Evolutionary conservation across 208 protist genomes (phyloP).

Genomic region (Wallacemonas sp.): DNA sequence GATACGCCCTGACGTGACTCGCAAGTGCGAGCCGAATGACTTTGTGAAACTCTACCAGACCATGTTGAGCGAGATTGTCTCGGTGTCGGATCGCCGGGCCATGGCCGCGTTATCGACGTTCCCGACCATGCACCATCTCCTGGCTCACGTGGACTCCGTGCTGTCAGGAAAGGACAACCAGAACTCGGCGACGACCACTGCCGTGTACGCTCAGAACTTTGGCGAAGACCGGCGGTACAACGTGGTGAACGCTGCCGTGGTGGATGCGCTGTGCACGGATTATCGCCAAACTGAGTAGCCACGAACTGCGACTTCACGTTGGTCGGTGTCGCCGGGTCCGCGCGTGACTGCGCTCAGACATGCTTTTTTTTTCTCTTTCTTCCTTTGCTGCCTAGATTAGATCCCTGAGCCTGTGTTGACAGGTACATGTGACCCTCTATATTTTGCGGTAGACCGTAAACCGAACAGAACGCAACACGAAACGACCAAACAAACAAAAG

Average conservation of each 20-base stretch:
- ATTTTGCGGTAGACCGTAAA: no score
- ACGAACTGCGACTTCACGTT: not conserved
- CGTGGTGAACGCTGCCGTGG: constrained; percentile 37
- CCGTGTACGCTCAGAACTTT: constrained; percentile 40
- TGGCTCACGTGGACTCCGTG: constrained; percentile 43
- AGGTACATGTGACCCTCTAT: no score
- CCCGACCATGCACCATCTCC: constrained; percentile 63
- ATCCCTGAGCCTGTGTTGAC: no score
- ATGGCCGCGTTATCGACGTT: constrained; percentile 56
- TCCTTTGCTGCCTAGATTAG: no score
- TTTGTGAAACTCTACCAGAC: constrained; percentile 68
- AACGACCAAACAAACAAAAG: no score
- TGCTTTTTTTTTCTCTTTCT: no score
- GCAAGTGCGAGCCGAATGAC: constrained; percentile 69
- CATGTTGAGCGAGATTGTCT: constrained; percentile 71
- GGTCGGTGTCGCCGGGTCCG: not conserved
- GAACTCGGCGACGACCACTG: not conserved
- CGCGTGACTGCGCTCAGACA: not conserved
- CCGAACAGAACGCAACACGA: no score
- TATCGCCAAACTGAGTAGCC: not conserved
- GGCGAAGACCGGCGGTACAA: constrained; percentile 42
- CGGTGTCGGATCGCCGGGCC: constrained; percentile 55
- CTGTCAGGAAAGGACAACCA: not conserved
- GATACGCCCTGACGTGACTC: constrained; percentile 49
- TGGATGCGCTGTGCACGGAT: constrained; percentile 26